These are phyloP conservation scores for Dothideomycetes sp. DNA, from an alignment of 2,329 filamentous ascomycete genomes.

Conservation along the genomic window DNA sequence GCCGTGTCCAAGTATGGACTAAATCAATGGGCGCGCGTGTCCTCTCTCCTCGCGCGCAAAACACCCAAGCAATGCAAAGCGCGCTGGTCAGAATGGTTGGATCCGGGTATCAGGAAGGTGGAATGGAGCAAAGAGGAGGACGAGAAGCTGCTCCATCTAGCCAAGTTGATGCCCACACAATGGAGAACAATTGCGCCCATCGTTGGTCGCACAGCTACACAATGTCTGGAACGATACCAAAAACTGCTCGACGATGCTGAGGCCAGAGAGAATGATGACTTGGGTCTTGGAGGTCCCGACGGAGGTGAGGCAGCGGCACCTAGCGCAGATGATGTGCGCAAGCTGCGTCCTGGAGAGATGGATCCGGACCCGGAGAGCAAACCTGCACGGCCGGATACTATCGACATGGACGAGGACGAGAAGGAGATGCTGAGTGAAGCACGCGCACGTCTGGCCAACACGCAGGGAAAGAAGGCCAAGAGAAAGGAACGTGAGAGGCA, in stretches of 20 bases:
- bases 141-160: constrained; percentile 89
- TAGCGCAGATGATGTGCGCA: constrained; percentile 82
- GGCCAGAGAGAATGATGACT: constrained; percentile 66
- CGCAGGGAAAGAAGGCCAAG: constrained; percentile 98
- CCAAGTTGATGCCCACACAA: constrained; percentile 97
- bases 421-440: constrained; percentile 99
- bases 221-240: constrained; percentile 94
- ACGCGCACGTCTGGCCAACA: constrained; percentile 89
- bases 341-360: constrained; percentile 73
- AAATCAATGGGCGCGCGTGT: constrained; percentile 97
- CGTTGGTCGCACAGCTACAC: constrained; percentile 89
- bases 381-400: constrained; percentile 87
- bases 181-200: constrained; percentile 98
- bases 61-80: constrained; percentile 99
- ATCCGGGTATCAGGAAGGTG: constrained; percentile 95
- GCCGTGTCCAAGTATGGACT: constrained; percentile 89
- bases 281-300: constrained; percentile 74
- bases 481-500: constrained; percentile 91
- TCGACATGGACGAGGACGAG: constrained; percentile 97
- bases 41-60: constrained; percentile 90
- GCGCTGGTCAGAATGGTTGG: constrained; percentile 95
- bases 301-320: constrained; percentile 81
- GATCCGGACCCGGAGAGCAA: constrained; percentile 97
- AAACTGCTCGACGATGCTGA: constrained; percentile 94
- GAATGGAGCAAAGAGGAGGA: constrained; percentile 99